A percentile compares a stretch with the other conserved stretches of the same genome.
These are phyloP conservation scores for Sclerospora graminicola DNA, from an alignment of 352 stramenopile genomes.

Conservation along the genomic window DNA sequence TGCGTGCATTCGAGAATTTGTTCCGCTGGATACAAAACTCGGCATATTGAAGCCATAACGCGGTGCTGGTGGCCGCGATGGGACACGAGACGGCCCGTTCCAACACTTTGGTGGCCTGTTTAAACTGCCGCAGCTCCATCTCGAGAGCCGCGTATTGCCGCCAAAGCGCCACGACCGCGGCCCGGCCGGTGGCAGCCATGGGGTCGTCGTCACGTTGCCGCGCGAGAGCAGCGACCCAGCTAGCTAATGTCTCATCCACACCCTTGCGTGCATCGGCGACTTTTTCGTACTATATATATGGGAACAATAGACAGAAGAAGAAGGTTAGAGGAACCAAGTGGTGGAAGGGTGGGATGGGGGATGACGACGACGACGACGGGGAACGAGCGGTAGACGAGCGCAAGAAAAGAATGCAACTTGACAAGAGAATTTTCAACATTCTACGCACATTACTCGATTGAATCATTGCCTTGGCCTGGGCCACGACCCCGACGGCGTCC, in stretches of 20 bases:
- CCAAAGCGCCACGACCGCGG: slow-evolving; percentile 35
- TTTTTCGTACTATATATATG: slow-evolving; percentile 49
- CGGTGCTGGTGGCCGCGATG: slow-evolving; percentile 22
- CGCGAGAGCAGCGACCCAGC: slow-evolving; percentile 25
- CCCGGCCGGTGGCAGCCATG: slow-evolving; percentile 9
- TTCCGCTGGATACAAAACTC: slow-evolving; percentile 63
- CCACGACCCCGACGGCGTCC: slow-evolving; percentile 41
- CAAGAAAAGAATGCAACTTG: no score
- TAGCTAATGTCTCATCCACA: slow-evolving; percentile 35
- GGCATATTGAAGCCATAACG: slow-evolving; percentile 58
- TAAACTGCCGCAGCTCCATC: slow-evolving; percentile 75
- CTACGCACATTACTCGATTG: slow-evolving; percentile 63
- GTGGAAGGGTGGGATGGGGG: neutral
- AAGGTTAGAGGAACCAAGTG: slow-evolving; percentile 3
- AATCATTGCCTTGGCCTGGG: slow-evolving; percentile 56
- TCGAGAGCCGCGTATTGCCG: slow-evolving; percentile 59
- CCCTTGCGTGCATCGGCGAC: slow-evolving; percentile 41
- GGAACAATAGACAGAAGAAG: neutral
- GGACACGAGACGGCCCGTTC: slow-evolving; percentile 46
- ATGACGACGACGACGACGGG: slow-evolving; percentile 4
- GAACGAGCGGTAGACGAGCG: neutral
- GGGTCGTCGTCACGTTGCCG: slow-evolving; percentile 6
- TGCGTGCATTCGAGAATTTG: slow-evolving; percentile 66
- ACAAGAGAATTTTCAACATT: no score
- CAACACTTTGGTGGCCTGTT: slow-evolving; percentile 75